Evolutionary conservation across 768 basidiomycete genomes (phyloP).

Genomic region (Lentinula guzmanii): DNA sequence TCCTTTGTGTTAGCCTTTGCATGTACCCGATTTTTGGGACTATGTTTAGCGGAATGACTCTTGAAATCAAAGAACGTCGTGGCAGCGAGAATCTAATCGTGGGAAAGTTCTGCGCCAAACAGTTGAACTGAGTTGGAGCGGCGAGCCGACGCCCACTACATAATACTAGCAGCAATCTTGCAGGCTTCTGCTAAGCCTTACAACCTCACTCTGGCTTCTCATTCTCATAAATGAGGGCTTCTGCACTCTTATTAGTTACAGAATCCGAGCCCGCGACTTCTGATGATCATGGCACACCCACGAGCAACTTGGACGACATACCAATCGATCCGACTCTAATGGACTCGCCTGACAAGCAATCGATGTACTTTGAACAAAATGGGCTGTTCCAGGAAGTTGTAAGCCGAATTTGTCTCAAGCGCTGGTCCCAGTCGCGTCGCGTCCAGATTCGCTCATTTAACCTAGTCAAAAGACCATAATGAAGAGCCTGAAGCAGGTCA

Average conservation of each 20-base stretch:
- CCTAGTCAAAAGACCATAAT: neutral
- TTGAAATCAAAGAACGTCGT: too few relatives aligned
- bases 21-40: too few relatives aligned
- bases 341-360: conserved; percentile 47
- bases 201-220: neutral
- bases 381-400: conserved; percentile 23
- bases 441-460: conserved; percentile 14
- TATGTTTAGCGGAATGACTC: too few relatives aligned
- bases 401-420: conserved; percentile 4
- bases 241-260: neutral
- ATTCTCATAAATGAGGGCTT: neutral
- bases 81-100: neutral
- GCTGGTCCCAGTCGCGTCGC: conserved; percentile 65
- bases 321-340: conserved; percentile 78
- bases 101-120: neutral
- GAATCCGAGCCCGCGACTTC: neutral
- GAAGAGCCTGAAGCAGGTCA: conserved; percentile 10
- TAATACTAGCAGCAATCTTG: neutral
- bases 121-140: neutral
- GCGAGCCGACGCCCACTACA: neutral
- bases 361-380: conserved; percentile 28
- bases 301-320: conserved; percentile 48
- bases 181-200: neutral
- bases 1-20: too few relatives aligned
- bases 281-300: neutral